These are phyloP conservation scores for Neckera pumila DNA, from an alignment of 225 moss, liverwort and hornwort species.

Conservation along the genomic window DNA sequence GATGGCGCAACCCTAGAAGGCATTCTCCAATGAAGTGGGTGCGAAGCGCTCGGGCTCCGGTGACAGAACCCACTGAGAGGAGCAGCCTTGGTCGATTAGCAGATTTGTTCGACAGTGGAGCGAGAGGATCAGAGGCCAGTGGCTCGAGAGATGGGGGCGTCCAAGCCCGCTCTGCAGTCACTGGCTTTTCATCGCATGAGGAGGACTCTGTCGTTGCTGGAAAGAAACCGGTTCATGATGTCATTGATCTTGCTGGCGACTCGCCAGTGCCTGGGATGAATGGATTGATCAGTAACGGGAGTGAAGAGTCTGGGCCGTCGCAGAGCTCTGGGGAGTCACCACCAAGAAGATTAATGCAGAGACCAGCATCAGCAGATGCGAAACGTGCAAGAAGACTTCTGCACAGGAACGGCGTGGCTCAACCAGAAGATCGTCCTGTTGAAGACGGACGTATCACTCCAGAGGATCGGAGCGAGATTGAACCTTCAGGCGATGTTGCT, in stretches of 20 bases:
- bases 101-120: slow-evolving; percentile 3
- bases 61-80: background rate
- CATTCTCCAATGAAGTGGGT: slow-evolving; percentile 6
- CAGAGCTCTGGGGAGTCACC: slow-evolving; percentile 20
- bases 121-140: slow-evolving; percentile 21
- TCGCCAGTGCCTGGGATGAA: background rate
- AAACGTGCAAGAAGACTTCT: slow-evolving; percentile 25
- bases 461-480: background rate
- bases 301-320: slow-evolving; percentile 24
- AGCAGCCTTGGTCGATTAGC: background rate
- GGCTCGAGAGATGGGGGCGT: slow-evolving; percentile 9
- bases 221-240: slow-evolving; percentile 8
- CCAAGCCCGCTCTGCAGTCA: background rate
- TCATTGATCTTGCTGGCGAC: slow-evolving; percentile 35
- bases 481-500: background rate
- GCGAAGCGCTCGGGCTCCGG: background rate
- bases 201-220: slow-evolving; percentile 4
- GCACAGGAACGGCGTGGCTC: background rate
- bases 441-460: background rate
- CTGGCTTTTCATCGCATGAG: slow-evolving; percentile 20
- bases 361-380: slow-evolving; percentile 24
- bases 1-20: slow-evolving; percentile 17
- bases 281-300: background rate
- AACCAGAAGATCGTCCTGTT: background rate
- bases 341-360: slow-evolving; percentile 12